Conservation (phyloP, 2,329 filamentous ascomycete species). For the Fusarium zealandicum region DNA sequence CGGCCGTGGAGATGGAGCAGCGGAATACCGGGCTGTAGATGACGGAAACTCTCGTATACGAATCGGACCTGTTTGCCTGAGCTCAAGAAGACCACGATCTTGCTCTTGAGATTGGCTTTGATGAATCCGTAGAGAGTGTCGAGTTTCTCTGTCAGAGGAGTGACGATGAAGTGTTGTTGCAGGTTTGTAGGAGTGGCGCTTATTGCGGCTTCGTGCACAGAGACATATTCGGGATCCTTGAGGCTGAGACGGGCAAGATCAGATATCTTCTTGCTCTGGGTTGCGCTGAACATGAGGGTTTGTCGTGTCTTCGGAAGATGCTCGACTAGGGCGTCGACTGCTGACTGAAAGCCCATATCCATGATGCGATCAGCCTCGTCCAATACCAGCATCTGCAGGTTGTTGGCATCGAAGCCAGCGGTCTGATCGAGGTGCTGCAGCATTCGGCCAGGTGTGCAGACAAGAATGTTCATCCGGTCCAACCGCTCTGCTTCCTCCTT, state of each 20-base stretch:
- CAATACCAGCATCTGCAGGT: conserved; percentile 89
- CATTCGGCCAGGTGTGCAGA: conserved; percentile 94
- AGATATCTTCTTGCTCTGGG: conserved; percentile 92
- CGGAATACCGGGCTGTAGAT: conserved; percentile 92
- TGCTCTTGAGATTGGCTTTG: conserved; percentile 86
- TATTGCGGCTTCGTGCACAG: conserved; percentile 84
- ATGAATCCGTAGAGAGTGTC: conserved; percentile 94
- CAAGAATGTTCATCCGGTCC: conserved; percentile 93
- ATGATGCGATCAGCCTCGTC: conserved; percentile 97
- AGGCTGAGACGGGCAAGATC: conserved; percentile 90
- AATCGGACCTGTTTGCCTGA: conserved; percentile 97
- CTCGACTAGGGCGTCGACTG: conserved; percentile 90
- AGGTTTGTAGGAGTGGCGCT: conserved; percentile 83
- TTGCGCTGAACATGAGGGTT: conserved; percentile 94
- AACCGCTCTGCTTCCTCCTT: conserved; percentile 86
- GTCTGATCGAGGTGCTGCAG: conserved; percentile 96
- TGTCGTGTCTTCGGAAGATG: conserved; percentile 87
- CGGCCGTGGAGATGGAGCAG: conserved; percentile 91
- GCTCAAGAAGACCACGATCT: conserved; percentile 94
- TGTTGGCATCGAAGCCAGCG: conserved; percentile 85
- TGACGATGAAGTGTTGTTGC: conserved; percentile 90
- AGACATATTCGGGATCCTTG: conserved; percentile 91
- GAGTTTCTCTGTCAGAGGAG: conserved; percentile 85
- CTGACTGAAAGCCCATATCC: conserved; percentile 94
- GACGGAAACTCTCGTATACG: conserved; percentile 90